Conservation (phyloP, 148 eudicot species). For the Agrostemma githago region DNA sequence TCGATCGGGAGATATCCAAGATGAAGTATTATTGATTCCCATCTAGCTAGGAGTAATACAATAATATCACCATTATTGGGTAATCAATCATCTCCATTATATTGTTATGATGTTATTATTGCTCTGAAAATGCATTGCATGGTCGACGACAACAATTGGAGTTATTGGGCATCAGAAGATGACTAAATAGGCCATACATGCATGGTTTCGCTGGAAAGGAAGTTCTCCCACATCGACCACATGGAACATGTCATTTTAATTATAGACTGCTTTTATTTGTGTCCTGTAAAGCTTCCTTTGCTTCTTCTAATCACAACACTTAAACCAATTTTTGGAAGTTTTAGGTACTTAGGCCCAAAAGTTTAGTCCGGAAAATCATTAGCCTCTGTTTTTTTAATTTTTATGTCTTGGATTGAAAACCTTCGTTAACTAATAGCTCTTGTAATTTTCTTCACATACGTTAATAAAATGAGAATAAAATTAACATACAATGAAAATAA, state of each 20-base stretch:
- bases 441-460: too few relatives aligned
- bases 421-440: too few relatives aligned
- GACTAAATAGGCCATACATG: background rate
- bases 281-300: constrained; percentile 8
- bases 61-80: background rate
- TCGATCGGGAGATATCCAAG: too few relatives aligned
- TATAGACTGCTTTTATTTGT: background rate
- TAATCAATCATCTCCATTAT: background rate
- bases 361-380: too few relatives aligned
- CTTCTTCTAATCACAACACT: background rate
- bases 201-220: constrained; percentile 9
- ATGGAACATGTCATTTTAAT: background rate
- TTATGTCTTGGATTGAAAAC: too few relatives aligned
- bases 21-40: too few relatives aligned
- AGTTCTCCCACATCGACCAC: background rate
- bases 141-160: background rate
- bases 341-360: too few relatives aligned
- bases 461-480: too few relatives aligned
- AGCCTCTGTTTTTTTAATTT: too few relatives aligned
- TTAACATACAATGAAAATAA: background rate
- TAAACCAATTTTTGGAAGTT: too few relatives aligned
- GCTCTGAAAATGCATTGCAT: background rate
- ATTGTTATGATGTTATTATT: background rate
- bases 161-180: constrained; percentile 7
- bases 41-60: background rate